Evolutionary conservation across 31 red algal genomes (phyloP), one percentile per base, ranked within the genome.

Genomic region (Asparagopsis taxiformis): DNA sequence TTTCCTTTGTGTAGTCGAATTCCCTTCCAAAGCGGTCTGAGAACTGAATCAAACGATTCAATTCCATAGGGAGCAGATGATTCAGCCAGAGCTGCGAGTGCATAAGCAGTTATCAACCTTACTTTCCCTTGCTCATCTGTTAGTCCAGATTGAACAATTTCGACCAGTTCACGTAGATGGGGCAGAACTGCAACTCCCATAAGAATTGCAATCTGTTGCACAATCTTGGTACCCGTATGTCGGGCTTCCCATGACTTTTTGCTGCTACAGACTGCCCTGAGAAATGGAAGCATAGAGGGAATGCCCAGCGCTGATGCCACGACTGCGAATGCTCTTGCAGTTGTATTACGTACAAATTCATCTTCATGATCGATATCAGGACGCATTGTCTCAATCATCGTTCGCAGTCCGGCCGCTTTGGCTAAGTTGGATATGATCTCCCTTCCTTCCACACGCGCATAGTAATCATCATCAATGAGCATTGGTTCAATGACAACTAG

Each of bases 341-440:
- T 97, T 33, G 94, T 97, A 69, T 97, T 97, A 28, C 88, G 82
- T 51, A 97, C 87, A 65, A 92, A 97, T 63, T 97, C 94, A 60
- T 92, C 88, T 52, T 90, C 55, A 61, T 97, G 76, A 62, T 97
- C 94, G 61, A 92, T 87, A 82, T 97, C 94, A 3, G 94, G 94
- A 23, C 94, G 79, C 88, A 97, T 92, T 25, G 94, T 92, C 2
- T 82, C 76, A 49, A 97, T 91, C 94, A 97, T 97, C 0, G 94
- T 92, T 21, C 88, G 48, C 65, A 92, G 53, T 3, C 94, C 94
- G 7, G 88, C 88, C 10, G 88, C 75, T 62, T 92, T 91, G 46
- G 88, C 76, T 17, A 97, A 67, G 58, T 97, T 97, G 11, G 94
- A 91, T 65, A 97, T 92, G 23, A 97, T 91, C 65, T 97, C 88